phyloP scores from a whole-genome alignment of 1,139 yeast species.

The Sugiyamaella paludigena region DNA sequence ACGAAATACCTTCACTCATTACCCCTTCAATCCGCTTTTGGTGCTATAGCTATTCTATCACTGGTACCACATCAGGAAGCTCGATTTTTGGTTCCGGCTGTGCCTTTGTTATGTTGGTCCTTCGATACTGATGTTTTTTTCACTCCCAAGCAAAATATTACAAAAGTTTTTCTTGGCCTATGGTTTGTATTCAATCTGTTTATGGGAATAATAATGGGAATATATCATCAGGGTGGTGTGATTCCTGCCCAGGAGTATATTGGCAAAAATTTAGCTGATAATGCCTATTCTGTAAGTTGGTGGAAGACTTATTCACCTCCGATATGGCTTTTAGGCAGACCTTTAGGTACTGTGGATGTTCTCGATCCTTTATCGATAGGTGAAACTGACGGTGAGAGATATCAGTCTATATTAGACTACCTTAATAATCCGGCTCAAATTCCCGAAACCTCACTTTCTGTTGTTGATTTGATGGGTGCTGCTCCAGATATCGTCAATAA shows the following conservation, averaged over 20 bases:
- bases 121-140: constrained; percentile 43
- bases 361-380: constrained; percentile 25
- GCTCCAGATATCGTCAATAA: constrained; percentile 35
- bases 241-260: constrained; percentile 57
- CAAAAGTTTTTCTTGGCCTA: constrained; percentile 36
- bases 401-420: constrained; percentile 10
- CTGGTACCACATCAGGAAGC: constrained; percentile 87
- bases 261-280: constrained; percentile 33
- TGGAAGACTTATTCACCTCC: constrained; percentile 97
- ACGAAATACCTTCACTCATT: constrained; percentile 30
- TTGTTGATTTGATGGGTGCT: constrained; percentile 61
- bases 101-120: constrained; percentile 69
- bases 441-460: constrained; percentile 23
- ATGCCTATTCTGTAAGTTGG: constrained; percentile 46
- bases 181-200: constrained; percentile 69
- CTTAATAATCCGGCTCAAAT: neutral
- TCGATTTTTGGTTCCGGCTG: constrained; percentile 73
- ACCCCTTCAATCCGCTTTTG: constrained; percentile 52
- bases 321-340: constrained; percentile 67
- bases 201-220: constrained; percentile 69
- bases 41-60: constrained; percentile 65
- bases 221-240: constrained; percentile 87
- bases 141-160: constrained; percentile 16
- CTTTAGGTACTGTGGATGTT: constrained; percentile 28
- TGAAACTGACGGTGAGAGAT: constrained; percentile 32